Evolutionary conservation across 441 rosid genomes (phyloP), one percentile per base, ranked within the genome.

Genomic region (Melastoma candidum): DNA sequence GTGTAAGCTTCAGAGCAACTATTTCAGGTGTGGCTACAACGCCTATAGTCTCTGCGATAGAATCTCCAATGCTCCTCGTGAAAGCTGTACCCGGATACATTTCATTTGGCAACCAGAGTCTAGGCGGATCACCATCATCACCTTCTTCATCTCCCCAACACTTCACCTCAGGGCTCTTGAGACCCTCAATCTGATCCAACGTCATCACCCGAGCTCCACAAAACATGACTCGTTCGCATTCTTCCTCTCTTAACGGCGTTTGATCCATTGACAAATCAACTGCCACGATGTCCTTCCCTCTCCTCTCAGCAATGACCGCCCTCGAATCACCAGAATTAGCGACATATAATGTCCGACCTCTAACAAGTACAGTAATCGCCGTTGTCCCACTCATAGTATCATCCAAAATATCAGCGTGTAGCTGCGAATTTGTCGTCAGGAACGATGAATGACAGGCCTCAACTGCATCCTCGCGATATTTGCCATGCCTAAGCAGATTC

Each of bases 311-410:
- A 46, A 94, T 58, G 72, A 94, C 95, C 1, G 99, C 96, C 57
- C 99, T 77, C 0, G 99, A 94, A 63, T 94, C 99, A 50, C 99
- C 99, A 0, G 89, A 71, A 78, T 94, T 94, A 0, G 95, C 94
- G 22, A 87, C 95, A 54, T 79, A 85, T 4, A 94, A 66, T 1
- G 80, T 90, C 67, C 82, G 70, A 5, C 99, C 99, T 46, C 97
- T 79, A 51, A 89, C 96, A 71, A 94, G 68, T 60, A 94, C 85
- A 39, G 99, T 87, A 48, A 94, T 77, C 0, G 96, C 87, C n/a
- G 99, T 94, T 0, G 99, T 94, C n/a, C 99, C 99, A 29, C 99
- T 94, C 99, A 94, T 94, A 67, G 78, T 77, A 66, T 94, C 99
- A 64, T 94, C 99, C 48, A 94, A 56, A 47, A 54, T 12, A 72